phyloP scores from a whole-genome alignment of 768 basidiomycete genomes.

The Leccinum variicolor region DNA sequence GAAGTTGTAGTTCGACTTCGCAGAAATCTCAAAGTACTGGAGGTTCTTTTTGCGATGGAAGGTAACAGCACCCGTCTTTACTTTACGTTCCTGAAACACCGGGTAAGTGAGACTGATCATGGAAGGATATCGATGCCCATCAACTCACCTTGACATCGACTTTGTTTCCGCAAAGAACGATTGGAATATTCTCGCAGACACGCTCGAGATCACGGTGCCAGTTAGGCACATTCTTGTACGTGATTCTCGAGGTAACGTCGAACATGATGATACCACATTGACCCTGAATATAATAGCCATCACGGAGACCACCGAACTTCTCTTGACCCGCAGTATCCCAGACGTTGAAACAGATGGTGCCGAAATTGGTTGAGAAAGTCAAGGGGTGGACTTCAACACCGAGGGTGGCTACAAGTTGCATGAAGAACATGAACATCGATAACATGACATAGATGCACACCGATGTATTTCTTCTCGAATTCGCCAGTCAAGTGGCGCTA shows the following conservation, averaged over 20 bases:
- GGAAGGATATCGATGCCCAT: not conserved
- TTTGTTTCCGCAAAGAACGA: constrained; percentile 99
- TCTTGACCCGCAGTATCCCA: constrained; percentile 99
- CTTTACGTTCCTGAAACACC: constrained; percentile 89
- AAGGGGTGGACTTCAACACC: constrained; percentile 99
- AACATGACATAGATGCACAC: constrained; percentile 42
- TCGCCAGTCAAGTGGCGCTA: constrained; percentile 98
- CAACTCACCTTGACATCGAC: constrained; percentile 93
- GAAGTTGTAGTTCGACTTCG: constrained; percentile 99
- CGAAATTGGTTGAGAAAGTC: constrained; percentile 95
- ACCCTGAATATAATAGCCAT: constrained; percentile 95
- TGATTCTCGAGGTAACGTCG: constrained; percentile 98
- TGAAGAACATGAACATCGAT: constrained; percentile 13
- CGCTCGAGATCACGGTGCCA: constrained; percentile 99
- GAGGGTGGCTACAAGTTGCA: constrained; percentile 72
- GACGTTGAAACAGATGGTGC: constrained; percentile 98
- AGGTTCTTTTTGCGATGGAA: constrained; percentile 99
- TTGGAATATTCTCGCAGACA: constrained; percentile 99
- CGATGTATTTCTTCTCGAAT: constrained; percentile 99
- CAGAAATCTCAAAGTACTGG: constrained; percentile 99
- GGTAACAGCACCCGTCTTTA: constrained; percentile 96
- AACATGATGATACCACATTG: constrained; percentile 99
- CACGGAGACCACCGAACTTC: constrained; percentile 98
- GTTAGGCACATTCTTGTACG: constrained; percentile 99
- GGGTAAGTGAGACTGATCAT: constrained; percentile 3